Evolutionary conservation across 169 alveolate genomes (phyloP), one percentile per base, ranked within the genome.

Genomic region (Neospora caninum): DNA sequence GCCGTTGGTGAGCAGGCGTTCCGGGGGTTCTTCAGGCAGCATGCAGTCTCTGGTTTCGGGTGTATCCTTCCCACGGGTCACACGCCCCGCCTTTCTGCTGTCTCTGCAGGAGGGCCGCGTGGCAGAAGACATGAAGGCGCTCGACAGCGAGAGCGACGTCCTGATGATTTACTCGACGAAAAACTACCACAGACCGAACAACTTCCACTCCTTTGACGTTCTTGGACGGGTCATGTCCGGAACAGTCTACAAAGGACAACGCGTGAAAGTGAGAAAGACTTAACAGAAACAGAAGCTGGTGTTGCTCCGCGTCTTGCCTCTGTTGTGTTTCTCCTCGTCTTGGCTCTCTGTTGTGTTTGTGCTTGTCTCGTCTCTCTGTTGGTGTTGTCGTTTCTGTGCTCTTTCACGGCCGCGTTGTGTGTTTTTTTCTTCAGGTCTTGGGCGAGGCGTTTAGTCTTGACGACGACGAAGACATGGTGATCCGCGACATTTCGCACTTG

Each of bases 181-280:
- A 96, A 98, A 98, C 95, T 99, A 98, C 96, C 99, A 99, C 96
- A 96, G 99, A 70, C 98, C 98, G 70, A 99, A 97, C 88, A 97
- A 98, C 92, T 96, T 96, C 89, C 64, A 45, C 78, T 94, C 98
- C 88, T 98, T 99, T 94, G 99, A 99, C 94, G 97, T 98, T 78
- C 98, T 99, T 88, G 99, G 99, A 0, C 97, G 99, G 83, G 99
- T 99, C 54, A 94, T 99, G 97, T 98, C 99, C 42, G 99, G 99
- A 67, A 99, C 99, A 31, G 92, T 99, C 42, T 94, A 95, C 92
- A 98, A 98, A 95, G 99, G 99, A 0, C 98, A 98, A 91, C 97
- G 98, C 10, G 99, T 99, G 53, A 96, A 94, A 95, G 98, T 99
- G 96, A 98, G 34, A 94, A 97, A 53, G 82, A 9, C 22, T 69